Evolutionary conservation across 495 filamentous ascomycete species (phyloP).

Genomic region (Trichoderma reesei): DNA sequence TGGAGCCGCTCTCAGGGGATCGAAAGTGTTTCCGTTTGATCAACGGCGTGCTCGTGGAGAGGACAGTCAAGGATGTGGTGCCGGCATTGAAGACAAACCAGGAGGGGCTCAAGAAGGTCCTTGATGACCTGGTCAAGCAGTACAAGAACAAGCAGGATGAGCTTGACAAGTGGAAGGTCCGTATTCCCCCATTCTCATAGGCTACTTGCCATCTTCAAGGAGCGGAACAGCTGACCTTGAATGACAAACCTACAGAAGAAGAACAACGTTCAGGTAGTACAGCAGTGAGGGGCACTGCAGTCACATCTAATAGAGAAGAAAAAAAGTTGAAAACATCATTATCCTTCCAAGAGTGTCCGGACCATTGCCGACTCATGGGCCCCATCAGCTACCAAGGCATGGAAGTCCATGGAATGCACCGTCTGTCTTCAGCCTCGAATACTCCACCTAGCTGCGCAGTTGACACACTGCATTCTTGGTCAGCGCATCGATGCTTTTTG

Average conservation of each 20-base stretch:
- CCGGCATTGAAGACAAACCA: conserved; percentile 89
- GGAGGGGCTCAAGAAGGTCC: conserved; percentile 89
- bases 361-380: too few species aligned
- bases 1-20: conserved; percentile 70
- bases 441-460: background rate
- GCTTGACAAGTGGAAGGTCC: conserved; percentile 97
- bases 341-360: too few species aligned
- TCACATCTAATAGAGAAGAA: background rate
- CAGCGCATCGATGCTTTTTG: background rate
- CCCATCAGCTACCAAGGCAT: too few species aligned
- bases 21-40: conserved; percentile 99
- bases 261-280: conserved; percentile 96
- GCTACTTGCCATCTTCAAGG: too few species aligned
- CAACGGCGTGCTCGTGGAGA: conserved; percentile 89
- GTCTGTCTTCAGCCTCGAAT: background rate
- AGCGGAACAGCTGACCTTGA: conserved; percentile 13
- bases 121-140: conserved; percentile 92
- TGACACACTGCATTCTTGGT: background rate
- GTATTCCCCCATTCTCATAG: conserved; percentile 17
- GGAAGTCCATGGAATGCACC: too few species aligned
- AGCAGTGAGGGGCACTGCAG: conserved; percentile 38
- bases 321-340: background rate
- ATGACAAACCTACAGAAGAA: conserved; percentile 62
- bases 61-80: conserved; percentile 84
- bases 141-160: conserved; percentile 93